Conservation (phyloP, 768 basidiomycete species). For the Mycena epipterygia region DNA sequence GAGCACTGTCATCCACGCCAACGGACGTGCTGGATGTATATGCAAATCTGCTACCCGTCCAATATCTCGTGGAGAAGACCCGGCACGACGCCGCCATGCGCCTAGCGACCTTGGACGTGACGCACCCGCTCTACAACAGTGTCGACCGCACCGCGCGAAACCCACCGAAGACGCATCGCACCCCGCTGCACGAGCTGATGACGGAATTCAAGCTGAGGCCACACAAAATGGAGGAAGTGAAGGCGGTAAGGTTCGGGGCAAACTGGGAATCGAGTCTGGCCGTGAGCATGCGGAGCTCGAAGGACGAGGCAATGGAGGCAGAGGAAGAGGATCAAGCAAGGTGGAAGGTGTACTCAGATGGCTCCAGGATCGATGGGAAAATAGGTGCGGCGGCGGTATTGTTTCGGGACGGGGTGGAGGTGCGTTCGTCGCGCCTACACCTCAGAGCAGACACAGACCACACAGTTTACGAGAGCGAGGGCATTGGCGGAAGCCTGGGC, state of each 20-base stretch:
- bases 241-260: not conserved
- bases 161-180: not conserved
- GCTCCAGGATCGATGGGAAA: constrained; percentile 30
- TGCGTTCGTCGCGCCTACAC: not conserved
- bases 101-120: not conserved
- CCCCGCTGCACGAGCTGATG: constrained; percentile 7
- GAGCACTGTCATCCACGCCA: constrained; percentile 30
- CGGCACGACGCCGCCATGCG: not conserved
- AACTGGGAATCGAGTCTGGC: constrained; percentile 12
- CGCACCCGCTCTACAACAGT: not conserved
- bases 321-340: not conserved
- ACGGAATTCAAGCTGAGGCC: not conserved
- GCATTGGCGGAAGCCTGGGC: constrained; percentile 34
- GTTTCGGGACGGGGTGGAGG: not conserved
- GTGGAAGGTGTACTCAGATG: constrained; percentile 37
- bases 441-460: constrained; percentile 32
- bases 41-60: constrained; percentile 8
- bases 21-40: constrained; percentile 29
- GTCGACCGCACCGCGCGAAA: not conserved
- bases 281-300: constrained; percentile 5
- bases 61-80: not conserved
- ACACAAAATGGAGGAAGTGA: not conserved
- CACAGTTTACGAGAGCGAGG: constrained; percentile 44
- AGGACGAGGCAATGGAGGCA: constrained; percentile 10
- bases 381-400: constrained; percentile 42